Evolutionary conservation across 306 rosid species (phyloP), one percentile per base, ranked within the genome.

Genomic region (Aeschynomene evenia): DNA sequence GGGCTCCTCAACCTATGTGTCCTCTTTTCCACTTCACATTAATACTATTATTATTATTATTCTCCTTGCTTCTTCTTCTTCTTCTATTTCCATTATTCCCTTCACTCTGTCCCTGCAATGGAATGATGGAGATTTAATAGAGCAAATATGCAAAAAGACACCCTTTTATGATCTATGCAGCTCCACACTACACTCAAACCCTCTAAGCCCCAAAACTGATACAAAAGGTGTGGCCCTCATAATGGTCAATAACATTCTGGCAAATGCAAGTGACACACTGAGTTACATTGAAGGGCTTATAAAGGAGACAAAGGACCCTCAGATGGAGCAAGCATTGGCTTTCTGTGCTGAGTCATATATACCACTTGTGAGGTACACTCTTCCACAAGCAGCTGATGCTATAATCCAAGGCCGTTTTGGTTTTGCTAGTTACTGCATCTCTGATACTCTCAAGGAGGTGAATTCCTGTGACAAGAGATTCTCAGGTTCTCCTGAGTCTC

Each of bases 261-360:
- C 59, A 34, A 82, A 78, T 39, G 82, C 82, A 37, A 65, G 22
- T 5, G 81, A 72, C 26, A 70, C 84, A 22, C 64, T 80, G 18
- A 64, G n/a, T 3, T 76, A 34, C 81, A 83, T 89, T 39, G 82
- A 82, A 7, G 61, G 68, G 21, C 18, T 82, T 2, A 76, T 82
- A 6, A 81, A 79, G 66, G 40, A 66, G 0, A 63, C 75, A 18
- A 19, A 80, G 10, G 84, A 78, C 16, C 80, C 31, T 29, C 28
- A 55, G 7, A 9, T 85, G 54, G 86, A 86, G 78, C 78, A 78
- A 56, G 72, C 89, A 4, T 72, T 91, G 71, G 91, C 97, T 4
- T 73, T 79, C 60, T 91, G 97, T 73, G 96, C 93, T 16, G 91
- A 91, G 66, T 24, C 83, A n/a, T 91, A 86, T 61, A 88, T 91